Percentiles rank a stretch among this genome's conserved stretches.
Conservation (phyloP, 2,329 filamentous ascomycete species). For the Pseudopithomyces chartarum region DNA sequence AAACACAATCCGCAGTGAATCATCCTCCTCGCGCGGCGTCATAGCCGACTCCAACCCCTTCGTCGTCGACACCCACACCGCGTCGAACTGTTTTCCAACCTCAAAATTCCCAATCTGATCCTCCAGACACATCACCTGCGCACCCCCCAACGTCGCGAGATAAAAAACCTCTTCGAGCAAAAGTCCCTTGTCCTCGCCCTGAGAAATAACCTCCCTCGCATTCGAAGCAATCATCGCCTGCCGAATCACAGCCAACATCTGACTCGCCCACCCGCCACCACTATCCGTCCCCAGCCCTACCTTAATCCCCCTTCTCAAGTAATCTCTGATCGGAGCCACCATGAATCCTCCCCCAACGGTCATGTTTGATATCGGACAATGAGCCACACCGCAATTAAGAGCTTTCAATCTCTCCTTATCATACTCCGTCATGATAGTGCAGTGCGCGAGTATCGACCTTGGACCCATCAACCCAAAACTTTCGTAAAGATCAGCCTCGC, state of each 20-base stretch:
- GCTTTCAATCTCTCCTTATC: constrained; percentile 57
- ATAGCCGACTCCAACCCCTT: constrained; percentile 41
- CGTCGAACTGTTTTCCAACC: constrained; percentile 67
- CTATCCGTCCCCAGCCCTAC: constrained; percentile 71
- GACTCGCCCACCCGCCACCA: constrained; percentile 65
- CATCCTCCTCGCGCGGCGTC: constrained; percentile 58
- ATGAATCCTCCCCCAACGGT: constrained; percentile 56
- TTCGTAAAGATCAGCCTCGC: constrained; percentile 65
- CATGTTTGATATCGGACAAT: constrained; percentile 70
- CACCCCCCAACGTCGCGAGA: constrained; percentile 66
- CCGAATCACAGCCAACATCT: constrained; percentile 64
- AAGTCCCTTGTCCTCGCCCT: constrained; percentile 43
- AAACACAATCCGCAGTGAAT: constrained; percentile 55
- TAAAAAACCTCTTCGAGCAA: constrained; percentile 53
- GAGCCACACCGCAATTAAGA: constrained; percentile 63
- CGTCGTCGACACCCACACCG: constrained; percentile 54
- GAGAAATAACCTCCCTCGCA: constrained; percentile 38
- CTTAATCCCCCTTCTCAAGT: constrained; percentile 63
- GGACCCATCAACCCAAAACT: constrained; percentile 59
- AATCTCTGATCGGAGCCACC: constrained; percentile 64
- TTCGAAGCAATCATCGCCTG: constrained; percentile 60
- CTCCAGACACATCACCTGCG: constrained; percentile 61
- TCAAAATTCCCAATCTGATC: constrained; percentile 62
- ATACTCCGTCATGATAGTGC: constrained; percentile 64
- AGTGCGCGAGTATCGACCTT: constrained; percentile 68